Percentiles rank a stretch among this genome's conserved stretches.
phyloP scores from a whole-genome alignment of 1,284 basidiomycete species.

The Microbotryum saponariae region DNA sequence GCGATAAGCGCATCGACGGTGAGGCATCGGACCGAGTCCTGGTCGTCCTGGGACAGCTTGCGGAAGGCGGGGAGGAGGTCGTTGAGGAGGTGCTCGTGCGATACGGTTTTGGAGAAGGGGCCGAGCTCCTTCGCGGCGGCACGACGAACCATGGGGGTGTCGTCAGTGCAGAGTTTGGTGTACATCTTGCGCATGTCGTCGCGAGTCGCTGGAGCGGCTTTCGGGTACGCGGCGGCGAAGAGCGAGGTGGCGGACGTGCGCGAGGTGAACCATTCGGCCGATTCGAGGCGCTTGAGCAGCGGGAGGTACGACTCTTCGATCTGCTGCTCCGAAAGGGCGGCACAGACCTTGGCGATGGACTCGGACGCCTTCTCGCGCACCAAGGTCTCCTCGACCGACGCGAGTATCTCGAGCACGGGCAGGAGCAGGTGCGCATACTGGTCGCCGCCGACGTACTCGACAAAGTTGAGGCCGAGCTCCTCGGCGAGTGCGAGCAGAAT shows the following conservation, averaged over 20 bases:
- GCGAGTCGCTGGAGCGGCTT: slow-evolving; percentile 51
- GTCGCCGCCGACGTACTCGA: slow-evolving; percentile 89
- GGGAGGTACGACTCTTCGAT: slow-evolving; percentile 90
- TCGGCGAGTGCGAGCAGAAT: slow-evolving; percentile 93
- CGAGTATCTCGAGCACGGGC: slow-evolving; percentile 89
- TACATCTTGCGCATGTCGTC: slow-evolving; percentile 87
- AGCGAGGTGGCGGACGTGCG: slow-evolving; percentile 91
- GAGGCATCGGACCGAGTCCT: slow-evolving; percentile 92
- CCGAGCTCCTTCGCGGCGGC: slow-evolving; percentile 96
- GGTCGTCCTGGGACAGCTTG: slow-evolving; percentile 90
- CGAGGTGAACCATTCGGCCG: slow-evolving; percentile 99
- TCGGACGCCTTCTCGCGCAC: slow-evolving; percentile 98
- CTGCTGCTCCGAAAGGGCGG: slow-evolving; percentile 66
- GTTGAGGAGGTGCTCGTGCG: slow-evolving; percentile 62
- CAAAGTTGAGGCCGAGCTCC: slow-evolving; percentile 74
- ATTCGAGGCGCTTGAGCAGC: slow-evolving; percentile 76
- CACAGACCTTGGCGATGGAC: slow-evolving; percentile 87
- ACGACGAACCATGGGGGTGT: slow-evolving; percentile 97
- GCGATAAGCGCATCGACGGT: slow-evolving; percentile 95
- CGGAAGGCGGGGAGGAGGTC: slow-evolving; percentile 92
- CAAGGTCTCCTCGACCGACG: slow-evolving; percentile 94
- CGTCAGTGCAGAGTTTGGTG: slow-evolving; percentile 74
- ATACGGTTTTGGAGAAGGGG: slow-evolving; percentile 68
- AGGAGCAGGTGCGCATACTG: slow-evolving; percentile 82
- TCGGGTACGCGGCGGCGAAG: slow-evolving; percentile 77